Evolutionary conservation across 257 asterid genomes (phyloP).

Genomic region (Solanum neorickii): DNA sequence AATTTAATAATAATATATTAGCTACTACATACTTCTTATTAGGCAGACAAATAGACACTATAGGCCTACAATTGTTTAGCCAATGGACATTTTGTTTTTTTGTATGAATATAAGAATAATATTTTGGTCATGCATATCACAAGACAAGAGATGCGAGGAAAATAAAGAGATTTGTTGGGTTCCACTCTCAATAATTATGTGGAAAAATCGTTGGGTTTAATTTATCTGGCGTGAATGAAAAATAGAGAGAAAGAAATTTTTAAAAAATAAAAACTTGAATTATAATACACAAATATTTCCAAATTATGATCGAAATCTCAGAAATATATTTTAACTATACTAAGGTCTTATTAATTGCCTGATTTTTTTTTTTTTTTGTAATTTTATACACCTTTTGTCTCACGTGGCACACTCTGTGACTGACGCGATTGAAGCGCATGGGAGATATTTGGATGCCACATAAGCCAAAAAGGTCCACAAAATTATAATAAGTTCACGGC

Average conservation of each 20-base stretch:
- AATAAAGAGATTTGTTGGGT: neutral
- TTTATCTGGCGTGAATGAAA: neutral
- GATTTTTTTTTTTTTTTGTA: no score
- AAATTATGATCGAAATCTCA: no score
- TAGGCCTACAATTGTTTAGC: neutral
- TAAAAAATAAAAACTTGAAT: no score
- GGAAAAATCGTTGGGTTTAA: neutral
- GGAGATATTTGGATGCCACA: no score
- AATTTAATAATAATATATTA: neutral
- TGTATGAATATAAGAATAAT: neutral
- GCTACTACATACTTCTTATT: neutral
- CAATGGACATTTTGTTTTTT: neutral
- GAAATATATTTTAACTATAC: no score
- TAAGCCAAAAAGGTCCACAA: no score
- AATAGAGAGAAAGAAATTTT: neutral
- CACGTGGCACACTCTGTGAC: no score
- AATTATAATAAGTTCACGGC: no score
- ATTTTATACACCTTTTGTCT: no score
- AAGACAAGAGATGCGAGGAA: neutral
- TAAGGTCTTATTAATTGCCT: rapidly evolving
- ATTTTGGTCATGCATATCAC: neutral
- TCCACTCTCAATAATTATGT: neutral
- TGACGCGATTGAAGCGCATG: no score
- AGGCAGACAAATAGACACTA: neutral
- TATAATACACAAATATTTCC: no score